These are phyloP conservation scores for Cladosporium sp. DNA, from an alignment of 2,329 filamentous ascomycete species.

Conservation along the genomic window DNA sequence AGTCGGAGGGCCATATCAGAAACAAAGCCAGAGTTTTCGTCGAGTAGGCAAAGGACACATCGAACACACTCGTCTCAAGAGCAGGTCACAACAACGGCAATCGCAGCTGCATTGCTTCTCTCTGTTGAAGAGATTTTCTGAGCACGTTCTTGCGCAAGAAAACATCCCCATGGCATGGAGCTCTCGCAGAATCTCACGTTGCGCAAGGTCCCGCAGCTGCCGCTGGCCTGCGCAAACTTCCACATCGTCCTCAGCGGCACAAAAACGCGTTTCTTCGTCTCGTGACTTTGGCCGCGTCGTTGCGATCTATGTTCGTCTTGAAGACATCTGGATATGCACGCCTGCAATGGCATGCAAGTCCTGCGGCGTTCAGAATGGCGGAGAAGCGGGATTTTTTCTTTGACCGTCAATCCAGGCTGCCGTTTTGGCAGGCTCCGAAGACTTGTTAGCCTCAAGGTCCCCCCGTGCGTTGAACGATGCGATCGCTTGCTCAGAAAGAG, in stretches of 20 bases:
- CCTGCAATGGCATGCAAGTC: too few species aligned
- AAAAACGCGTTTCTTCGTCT: too few species aligned
- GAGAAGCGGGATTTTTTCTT: not conserved
- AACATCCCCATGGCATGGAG: not conserved
- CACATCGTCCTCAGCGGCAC: too few species aligned
- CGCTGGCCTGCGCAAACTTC: too few species aligned
- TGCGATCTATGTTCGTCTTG: not conserved
- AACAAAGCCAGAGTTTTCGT: too few species aligned
- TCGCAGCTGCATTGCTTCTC: too few species aligned
- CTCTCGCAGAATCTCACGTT: not conserved
- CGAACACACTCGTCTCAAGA: too few species aligned
- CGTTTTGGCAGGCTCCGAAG: not conserved
- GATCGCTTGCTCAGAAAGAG: conserved; percentile 3
- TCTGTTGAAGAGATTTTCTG: too few species aligned
- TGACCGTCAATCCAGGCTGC: conserved; percentile 2
- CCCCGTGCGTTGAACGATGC: not conserved
- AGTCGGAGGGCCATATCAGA: not conserved
- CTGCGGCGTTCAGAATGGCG: not conserved
- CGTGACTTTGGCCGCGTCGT: too few species aligned
- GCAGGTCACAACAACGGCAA: too few species aligned
- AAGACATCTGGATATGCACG: not conserved
- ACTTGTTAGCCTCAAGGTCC: not conserved
- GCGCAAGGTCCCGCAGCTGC: too few species aligned
- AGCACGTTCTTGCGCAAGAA: not conserved
- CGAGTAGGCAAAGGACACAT: too few species aligned